Conservation (phyloP, 257 asterid species). For the Lavandula angustifolia region DNA sequence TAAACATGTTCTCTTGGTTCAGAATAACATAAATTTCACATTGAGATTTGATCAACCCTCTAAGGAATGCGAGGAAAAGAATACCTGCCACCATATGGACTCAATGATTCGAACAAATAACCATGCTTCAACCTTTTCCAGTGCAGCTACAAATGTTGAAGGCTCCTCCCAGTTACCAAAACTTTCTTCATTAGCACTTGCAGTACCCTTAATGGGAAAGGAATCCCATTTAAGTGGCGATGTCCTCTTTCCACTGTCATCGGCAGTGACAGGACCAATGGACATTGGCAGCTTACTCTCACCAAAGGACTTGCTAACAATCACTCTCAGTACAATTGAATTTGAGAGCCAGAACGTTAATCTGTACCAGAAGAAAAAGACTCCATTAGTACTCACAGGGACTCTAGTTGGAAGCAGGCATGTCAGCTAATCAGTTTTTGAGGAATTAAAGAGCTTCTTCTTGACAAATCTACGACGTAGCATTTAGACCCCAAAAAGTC, state of each 20-base stretch:
- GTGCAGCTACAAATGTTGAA: conserved; percentile 50
- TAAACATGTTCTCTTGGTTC: conserved; percentile 6
- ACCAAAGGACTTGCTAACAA: conserved; percentile 48
- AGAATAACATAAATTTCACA: conserved; percentile 5
- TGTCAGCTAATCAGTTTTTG: neutral
- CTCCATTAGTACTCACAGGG: neutral
- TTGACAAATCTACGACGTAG: too few relatives aligned
- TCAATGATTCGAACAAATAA: conserved; percentile 68
- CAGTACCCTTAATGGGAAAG: conserved; percentile 38
- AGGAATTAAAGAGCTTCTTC: neutral
- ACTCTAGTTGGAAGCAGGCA: conserved; percentile 1
- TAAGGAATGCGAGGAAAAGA: neutral
- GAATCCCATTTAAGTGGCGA: conserved; percentile 59
- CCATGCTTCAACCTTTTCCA: conserved; percentile 73
- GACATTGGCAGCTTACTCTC: conserved; percentile 40
- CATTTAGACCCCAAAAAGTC: neutral
- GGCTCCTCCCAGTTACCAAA: conserved; percentile 66
- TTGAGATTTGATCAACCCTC: neutral
- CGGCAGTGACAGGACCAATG: conserved; percentile 34
- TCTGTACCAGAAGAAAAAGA: conserved; percentile 39
- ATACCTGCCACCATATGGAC: conserved; percentile 96
- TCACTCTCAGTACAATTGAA: conserved; percentile 62
- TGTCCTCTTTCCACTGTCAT: conserved; percentile 36
- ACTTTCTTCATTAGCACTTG: conserved; percentile 38
- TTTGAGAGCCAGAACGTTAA: conserved; percentile 86